Evolutionary conservation across 2,329 filamentous ascomycete genomes (phyloP).

Genomic region (Colletotrichum lentis): DNA sequence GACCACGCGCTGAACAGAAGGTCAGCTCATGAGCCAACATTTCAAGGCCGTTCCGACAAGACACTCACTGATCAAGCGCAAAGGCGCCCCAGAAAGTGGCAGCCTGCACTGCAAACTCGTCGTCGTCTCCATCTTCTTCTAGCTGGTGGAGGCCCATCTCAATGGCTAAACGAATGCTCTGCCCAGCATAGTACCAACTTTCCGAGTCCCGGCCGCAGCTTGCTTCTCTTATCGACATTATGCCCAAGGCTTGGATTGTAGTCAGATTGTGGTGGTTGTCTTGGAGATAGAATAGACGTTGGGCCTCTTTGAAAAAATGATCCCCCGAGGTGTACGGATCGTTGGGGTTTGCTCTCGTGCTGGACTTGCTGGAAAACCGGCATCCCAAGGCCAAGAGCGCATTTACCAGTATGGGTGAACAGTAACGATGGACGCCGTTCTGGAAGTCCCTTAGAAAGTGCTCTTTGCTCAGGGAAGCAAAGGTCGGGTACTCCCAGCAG

Average conservation of each 20-base stretch:
- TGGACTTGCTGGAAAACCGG: constrained; percentile 71
- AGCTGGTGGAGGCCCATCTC: constrained; percentile 74
- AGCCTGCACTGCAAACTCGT: constrained; percentile 65
- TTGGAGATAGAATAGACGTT: constrained; percentile 66
- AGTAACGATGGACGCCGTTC: constrained; percentile 68
- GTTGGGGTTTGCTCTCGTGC: constrained; percentile 68
- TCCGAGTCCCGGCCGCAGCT: constrained; percentile 76
- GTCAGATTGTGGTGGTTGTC: constrained; percentile 69
- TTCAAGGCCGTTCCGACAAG: background rate
- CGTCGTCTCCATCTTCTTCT: constrained; percentile 58
- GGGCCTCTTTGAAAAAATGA: constrained; percentile 76
- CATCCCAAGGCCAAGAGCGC: constrained; percentile 72
- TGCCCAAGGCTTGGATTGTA: constrained; percentile 76
- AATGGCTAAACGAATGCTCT: constrained; percentile 75
- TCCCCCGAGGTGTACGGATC: constrained; percentile 74
- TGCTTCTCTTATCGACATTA: constrained; percentile 79
- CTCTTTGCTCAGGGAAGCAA: constrained; percentile 75
- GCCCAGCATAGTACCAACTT: constrained; percentile 76
- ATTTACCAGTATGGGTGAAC: constrained; percentile 72
- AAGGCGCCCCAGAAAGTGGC: constrained; percentile 71
- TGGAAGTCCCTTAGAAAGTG: constrained; percentile 73
- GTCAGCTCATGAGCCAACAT: constrained; percentile 1
- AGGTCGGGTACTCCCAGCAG: constrained; percentile 79
- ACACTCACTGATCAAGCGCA: constrained; percentile 69
- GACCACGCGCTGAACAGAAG: constrained; percentile 64